Percentiles rank a stretch among this genome's conserved stretches.
Conservation (phyloP, 345 rosid genomes). For the Reutealis trisperma region DNA sequence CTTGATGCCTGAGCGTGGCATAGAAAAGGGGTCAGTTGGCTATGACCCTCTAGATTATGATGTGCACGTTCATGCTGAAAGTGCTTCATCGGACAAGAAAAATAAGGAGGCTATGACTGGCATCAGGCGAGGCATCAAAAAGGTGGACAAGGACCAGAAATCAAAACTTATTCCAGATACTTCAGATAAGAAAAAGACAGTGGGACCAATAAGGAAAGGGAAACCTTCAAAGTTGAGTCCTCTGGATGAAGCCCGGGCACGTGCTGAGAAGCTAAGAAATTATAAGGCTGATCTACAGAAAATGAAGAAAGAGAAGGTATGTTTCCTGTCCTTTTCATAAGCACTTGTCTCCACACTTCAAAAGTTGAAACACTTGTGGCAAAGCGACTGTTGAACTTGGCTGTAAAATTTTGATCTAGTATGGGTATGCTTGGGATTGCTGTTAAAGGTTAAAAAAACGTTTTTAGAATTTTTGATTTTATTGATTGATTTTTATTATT, state of each 20-base stretch:
- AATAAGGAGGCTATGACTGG: constrained; percentile 38
- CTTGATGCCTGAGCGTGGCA: constrained; percentile 71
- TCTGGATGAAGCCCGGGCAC: constrained; percentile 88
- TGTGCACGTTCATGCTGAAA: constrained; percentile 43
- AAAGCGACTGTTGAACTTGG: background rate
- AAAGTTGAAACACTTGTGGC: constrained; percentile 2
- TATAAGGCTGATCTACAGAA: constrained; percentile 96
- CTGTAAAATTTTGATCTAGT: background rate
- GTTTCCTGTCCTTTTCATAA: background rate
- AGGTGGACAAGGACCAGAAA: constrained; percentile 59
- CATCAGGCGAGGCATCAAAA: constrained; percentile 51
- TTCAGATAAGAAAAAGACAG: constrained; percentile 62
- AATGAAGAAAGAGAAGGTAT: constrained; percentile 92
- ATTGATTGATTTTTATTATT: too few relatives aligned
- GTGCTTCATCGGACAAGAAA: constrained; percentile 42
- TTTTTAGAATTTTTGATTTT: too few relatives aligned
- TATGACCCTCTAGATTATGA: constrained; percentile 86
- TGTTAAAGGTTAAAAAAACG: too few relatives aligned
- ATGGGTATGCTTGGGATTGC: too few relatives aligned
- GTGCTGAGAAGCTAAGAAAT: constrained; percentile 87
- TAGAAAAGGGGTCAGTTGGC: constrained; percentile 50
- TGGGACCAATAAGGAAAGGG: constrained; percentile 77
- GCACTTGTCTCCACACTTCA: background rate
- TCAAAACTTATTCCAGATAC: constrained; percentile 48
- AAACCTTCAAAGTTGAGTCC: constrained; percentile 82